phyloP scores from a whole-genome alignment of 345 rosid species.

The Orychophragmus violaceus region DNA sequence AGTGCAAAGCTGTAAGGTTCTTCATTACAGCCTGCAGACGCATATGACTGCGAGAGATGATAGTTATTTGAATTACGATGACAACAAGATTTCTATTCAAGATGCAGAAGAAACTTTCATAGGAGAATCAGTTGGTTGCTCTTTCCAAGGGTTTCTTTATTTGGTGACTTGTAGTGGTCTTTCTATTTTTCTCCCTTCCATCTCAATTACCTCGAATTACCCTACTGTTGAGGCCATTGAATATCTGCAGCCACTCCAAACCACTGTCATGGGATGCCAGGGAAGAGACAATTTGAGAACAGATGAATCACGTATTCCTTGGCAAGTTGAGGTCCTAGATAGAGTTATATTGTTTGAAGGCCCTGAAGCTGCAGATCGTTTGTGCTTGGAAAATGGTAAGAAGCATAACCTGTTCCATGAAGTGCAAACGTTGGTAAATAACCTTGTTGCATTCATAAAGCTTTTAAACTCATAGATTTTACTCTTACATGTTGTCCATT shows the following conservation, averaged over 20 bases:
- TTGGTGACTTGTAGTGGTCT: slow-evolving; percentile 75
- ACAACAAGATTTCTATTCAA: slow-evolving; percentile 20
- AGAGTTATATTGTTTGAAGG: slow-evolving; percentile 81
- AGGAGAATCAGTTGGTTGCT: slow-evolving; percentile 78
- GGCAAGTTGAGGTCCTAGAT: slow-evolving; percentile 88
- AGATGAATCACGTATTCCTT: slow-evolving; percentile 42
- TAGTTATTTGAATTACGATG: slow-evolving; percentile 38
- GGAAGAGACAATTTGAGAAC: slow-evolving; percentile 25
- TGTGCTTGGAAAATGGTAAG: slow-evolving; percentile 89
- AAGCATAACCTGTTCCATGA: neutral
- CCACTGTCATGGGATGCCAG: slow-evolving; percentile 24
- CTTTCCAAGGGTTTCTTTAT: slow-evolving; percentile 78
- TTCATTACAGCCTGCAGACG: slow-evolving; percentile 53
- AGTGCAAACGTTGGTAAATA: slow-evolving; percentile 3
- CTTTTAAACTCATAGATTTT: neutral
- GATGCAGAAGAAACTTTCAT: slow-evolving; percentile 43
- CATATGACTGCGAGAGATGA: slow-evolving; percentile 48
- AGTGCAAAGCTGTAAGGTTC: slow-evolving; percentile 34
- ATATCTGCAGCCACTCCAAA: slow-evolving; percentile 38
- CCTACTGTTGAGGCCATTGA: slow-evolving; percentile 54
- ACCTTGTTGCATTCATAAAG: slow-evolving; percentile 4
- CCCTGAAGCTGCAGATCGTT: slow-evolving; percentile 71
- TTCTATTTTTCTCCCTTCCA: slow-evolving; percentile 82
- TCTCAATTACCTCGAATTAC: slow-evolving; percentile 50
- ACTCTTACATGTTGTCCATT: slow-evolving; percentile 1